A percentile compares a stretch with the other conserved stretches of the same genome.
Evolutionary conservation across 768 basidiomycete genomes (phyloP).

Genomic region (Stropharia rugosoannulata): DNA sequence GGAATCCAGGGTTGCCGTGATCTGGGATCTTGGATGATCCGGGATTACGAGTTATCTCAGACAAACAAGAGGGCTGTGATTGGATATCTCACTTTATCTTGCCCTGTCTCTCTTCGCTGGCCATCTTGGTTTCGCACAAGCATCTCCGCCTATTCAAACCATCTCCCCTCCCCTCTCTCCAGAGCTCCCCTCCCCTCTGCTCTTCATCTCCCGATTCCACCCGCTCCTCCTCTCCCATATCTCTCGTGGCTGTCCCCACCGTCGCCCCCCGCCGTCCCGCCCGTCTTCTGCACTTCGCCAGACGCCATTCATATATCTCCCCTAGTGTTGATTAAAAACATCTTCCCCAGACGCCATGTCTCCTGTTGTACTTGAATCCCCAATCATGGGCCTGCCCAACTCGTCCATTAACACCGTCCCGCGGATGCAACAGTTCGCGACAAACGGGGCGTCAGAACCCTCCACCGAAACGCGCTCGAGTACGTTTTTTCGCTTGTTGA

Average conservation of each 20-base stretch:
- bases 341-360: slow-evolving; percentile 39
- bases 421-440: slow-evolving; percentile 45
- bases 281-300: not conserved
- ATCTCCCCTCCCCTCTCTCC: not conserved
- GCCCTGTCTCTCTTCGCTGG: slow-evolving; percentile 15
- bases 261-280: not conserved
- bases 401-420: slow-evolving; percentile 40
- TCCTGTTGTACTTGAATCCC: slow-evolving; percentile 56
- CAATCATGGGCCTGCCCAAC: slow-evolving; percentile 50
- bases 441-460: slow-evolving; percentile 19
- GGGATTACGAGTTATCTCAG: slow-evolving; percentile 20
- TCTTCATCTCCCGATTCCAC: slow-evolving; percentile 14
- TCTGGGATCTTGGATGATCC: slow-evolving; percentile 5
- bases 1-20: slow-evolving; percentile 1
- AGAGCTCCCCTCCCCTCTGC: slow-evolving; percentile 5
- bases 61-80: slow-evolving; percentile 32
- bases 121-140: slow-evolving; percentile 21
- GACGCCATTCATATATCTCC: slow-evolving; percentile 1
- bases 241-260: slow-evolving; percentile 8
- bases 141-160: slow-evolving; percentile 14
- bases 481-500: slow-evolving; percentile 6
- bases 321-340: not conserved
- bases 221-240: slow-evolving; percentile 12
- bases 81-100: slow-evolving; percentile 31
- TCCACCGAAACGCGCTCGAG: slow-evolving; percentile 25